phyloP scores from a whole-genome alignment of 768 basidiomycete genomes.

The Mycena rebaudengoi region DNA sequence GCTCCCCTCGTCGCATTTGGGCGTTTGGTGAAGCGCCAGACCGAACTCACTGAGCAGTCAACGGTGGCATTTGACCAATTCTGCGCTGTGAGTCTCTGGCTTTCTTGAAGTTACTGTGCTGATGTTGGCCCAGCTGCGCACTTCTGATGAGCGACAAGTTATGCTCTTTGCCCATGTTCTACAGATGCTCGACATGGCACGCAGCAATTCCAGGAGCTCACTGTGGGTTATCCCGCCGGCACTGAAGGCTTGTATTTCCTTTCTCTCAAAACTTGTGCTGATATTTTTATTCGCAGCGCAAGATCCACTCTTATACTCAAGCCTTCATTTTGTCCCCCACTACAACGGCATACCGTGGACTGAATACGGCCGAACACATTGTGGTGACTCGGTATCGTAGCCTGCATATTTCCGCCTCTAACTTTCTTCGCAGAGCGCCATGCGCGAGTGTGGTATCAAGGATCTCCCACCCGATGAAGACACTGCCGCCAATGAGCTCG shows the following conservation, averaged over 20 bases:
- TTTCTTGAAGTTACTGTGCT: background rate
- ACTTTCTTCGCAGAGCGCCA: background rate
- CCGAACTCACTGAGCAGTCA: background rate
- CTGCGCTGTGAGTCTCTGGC: too few species aligned
- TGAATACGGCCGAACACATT: background rate
- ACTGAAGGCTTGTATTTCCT: background rate
- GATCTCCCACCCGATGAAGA: background rate
- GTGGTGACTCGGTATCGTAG: background rate
- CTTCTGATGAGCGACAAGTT: background rate
- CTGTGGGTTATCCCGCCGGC: background rate
- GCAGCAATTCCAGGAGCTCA: background rate
- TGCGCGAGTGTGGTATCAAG: background rate
- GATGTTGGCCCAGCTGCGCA: background rate
- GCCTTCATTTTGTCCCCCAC: background rate
- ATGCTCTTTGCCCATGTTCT: background rate
- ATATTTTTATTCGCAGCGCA: background rate
- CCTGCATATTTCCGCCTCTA: background rate
- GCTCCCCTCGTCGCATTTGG: constrained; percentile 12
- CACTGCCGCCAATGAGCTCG: background rate
- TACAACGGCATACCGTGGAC: background rate
- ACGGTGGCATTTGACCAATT: background rate
- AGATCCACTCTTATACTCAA: background rate
- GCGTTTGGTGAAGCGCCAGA: background rate
- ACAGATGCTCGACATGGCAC: background rate
- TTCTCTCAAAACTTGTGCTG: background rate